Evolutionary conservation across 2,329 filamentous ascomycete species (phyloP).

Genomic region (Pleochaeta shiraiana): DNA sequence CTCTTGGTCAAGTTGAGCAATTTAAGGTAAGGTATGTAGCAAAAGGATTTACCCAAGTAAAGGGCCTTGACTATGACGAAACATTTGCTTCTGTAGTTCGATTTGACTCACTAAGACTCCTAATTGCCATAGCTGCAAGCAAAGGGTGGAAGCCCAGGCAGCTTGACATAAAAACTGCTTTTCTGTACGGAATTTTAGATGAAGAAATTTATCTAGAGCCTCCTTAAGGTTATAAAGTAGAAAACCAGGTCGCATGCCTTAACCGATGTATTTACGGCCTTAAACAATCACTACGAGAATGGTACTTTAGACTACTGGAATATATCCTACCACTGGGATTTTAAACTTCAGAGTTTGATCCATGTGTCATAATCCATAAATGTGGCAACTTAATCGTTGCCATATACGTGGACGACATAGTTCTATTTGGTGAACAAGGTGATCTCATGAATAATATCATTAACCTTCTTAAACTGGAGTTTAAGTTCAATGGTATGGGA

Average conservation of each 20-base stretch:
- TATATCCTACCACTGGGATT: background rate
- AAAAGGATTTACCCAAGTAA: background rate
- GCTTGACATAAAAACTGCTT: constrained; percentile 1
- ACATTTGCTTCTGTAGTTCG: background rate
- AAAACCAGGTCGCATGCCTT: background rate
- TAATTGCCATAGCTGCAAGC: background rate
- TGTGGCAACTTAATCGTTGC: background rate
- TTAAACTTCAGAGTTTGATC: background rate
- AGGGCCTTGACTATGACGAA: constrained; percentile 2
- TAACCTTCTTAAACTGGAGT: no score
- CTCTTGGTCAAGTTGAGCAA: background rate
- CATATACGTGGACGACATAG: no score
- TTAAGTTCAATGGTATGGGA: background rate
- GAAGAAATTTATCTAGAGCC: background rate
- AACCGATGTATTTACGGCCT: constrained; percentile 3
- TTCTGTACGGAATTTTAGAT: background rate
- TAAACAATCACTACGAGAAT: constrained; percentile 4
- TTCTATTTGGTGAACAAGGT: background rate
- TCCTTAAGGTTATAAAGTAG: background rate
- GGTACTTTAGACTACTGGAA: background rate
- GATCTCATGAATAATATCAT: background rate
- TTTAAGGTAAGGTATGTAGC: background rate
- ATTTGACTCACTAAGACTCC: background rate
- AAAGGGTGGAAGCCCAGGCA: background rate
- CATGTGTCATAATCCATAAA: background rate